Percentiles rank a stretch among this genome's conserved stretches.
These are phyloP conservation scores for Candida endomychidarum DNA, from an alignment of 805 yeast species.

Conservation along the genomic window DNA sequence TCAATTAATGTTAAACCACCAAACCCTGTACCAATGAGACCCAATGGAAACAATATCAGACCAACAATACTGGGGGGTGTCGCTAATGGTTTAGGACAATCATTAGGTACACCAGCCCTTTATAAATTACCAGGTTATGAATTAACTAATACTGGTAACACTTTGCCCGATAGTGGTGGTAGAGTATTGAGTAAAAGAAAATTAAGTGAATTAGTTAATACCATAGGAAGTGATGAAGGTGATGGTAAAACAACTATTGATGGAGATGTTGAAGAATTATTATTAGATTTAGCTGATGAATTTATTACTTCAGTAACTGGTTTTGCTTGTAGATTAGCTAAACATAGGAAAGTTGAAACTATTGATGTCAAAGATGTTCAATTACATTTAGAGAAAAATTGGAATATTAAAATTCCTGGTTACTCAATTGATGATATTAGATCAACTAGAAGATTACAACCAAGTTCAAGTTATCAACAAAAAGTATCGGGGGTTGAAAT, in stretches of 20 bases:
- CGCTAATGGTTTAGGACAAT: constrained; percentile 65
- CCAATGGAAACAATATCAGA: constrained; percentile 48
- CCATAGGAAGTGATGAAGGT: constrained; percentile 83
- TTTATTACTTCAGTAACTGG: constrained; percentile 87
- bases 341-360: constrained; percentile 85
- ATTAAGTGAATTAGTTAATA: constrained; percentile 79
- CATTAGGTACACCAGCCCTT: constrained; percentile 70
- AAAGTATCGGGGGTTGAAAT: constrained; percentile 69
- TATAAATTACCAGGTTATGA: constrained; percentile 80
- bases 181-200: constrained; percentile 88
- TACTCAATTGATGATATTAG: constrained; percentile 89
- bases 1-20: constrained; percentile 66
- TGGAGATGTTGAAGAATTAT: constrained; percentile 91
- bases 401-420: constrained; percentile 95
- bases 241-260: constrained; percentile 89
- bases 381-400: constrained; percentile 68
- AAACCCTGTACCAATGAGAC: constrained; percentile 61
- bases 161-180: constrained; percentile 58
- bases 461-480: constrained; percentile 60
- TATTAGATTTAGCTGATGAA: constrained; percentile 93
- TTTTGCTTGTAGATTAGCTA: constrained; percentile 93
- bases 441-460: constrained; percentile 69
- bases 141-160: constrained; percentile 37
- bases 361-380: constrained; percentile 89
- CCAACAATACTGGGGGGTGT: constrained; percentile 86